Conservation (phyloP, 2,329 filamentous ascomycete species). For the Fusarium concolor region DNA sequence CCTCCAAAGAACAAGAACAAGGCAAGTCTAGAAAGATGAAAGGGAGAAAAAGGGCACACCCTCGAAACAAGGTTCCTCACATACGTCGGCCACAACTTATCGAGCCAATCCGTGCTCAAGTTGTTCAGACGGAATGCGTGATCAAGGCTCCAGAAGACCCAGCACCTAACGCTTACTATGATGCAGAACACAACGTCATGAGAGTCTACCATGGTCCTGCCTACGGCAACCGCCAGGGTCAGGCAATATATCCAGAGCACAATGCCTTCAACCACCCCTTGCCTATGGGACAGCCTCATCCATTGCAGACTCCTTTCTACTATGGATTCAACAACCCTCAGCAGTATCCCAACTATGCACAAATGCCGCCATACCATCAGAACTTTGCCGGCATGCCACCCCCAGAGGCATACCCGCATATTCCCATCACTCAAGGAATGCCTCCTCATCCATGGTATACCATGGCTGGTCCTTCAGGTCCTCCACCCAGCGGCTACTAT, state of each 20-base stretch:
- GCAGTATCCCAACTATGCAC: slow-evolving; percentile 39
- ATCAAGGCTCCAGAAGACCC: slow-evolving; percentile 65
- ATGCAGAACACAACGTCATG: slow-evolving; percentile 62
- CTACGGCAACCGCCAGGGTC: slow-evolving; percentile 63
- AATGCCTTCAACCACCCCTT: slow-evolving; percentile 49
- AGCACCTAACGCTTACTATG: slow-evolving; percentile 69
- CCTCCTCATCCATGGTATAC: slow-evolving; percentile 38
- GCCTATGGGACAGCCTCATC: slow-evolving; percentile 58
- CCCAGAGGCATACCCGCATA: slow-evolving; percentile 39
- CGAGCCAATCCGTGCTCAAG: slow-evolving; percentile 60
- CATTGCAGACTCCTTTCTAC: slow-evolving; percentile 57
- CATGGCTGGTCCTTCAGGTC: slow-evolving; percentile 37
- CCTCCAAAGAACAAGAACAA: slow-evolving; percentile 33
- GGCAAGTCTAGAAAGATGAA: slow-evolving; percentile 30
- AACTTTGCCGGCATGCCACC: slow-evolving; percentile 16
- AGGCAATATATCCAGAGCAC: slow-evolving; percentile 59
- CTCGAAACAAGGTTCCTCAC: slow-evolving; percentile 42
- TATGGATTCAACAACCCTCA: slow-evolving; percentile 52
- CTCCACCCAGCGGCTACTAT: slow-evolving; percentile 6
- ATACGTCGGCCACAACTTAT: slow-evolving; percentile 59
- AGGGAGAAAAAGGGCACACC: slow-evolving; percentile 24
- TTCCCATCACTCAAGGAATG: slow-evolving; percentile 50
- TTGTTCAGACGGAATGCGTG: slow-evolving; percentile 67
- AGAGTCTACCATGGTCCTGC: slow-evolving; percentile 68
- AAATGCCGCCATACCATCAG: slow-evolving; percentile 24